A percentile compares a stretch with the other conserved stretches of the same genome.
phyloP scores from a whole-genome alignment of 2,329 filamentous ascomycete species.

The Fusarium algeriense region DNA sequence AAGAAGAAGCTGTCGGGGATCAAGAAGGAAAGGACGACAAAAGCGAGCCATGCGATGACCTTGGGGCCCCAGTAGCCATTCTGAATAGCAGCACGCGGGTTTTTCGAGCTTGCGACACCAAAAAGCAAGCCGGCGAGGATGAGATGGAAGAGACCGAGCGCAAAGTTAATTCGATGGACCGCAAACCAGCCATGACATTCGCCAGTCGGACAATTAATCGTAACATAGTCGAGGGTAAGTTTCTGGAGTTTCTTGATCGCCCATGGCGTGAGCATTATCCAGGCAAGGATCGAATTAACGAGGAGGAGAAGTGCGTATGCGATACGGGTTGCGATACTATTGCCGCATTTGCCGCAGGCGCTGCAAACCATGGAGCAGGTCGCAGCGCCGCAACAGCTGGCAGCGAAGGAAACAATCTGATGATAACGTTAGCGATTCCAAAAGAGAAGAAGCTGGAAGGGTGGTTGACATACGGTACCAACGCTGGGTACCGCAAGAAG shows the following conservation, averaged over 20 bases:
- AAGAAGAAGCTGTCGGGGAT: slow-evolving; percentile 96
- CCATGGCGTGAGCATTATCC: slow-evolving; percentile 99
- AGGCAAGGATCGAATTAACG: slow-evolving; percentile 95
- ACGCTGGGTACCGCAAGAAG: slow-evolving; percentile 88
- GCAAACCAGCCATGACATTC: slow-evolving; percentile 96
- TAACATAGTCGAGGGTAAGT: slow-evolving; percentile 93
- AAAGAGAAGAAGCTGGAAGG: neutral
- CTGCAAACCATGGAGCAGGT: slow-evolving; percentile 97
- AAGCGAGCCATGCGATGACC: slow-evolving; percentile 85
- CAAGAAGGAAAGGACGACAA: slow-evolving; percentile 92
- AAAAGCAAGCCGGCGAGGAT: slow-evolving; percentile 86
- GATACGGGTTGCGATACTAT: slow-evolving; percentile 96
- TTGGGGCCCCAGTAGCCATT: slow-evolving; percentile 99
- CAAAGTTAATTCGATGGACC: slow-evolving; percentile 97
- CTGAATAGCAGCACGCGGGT: slow-evolving; percentile 87
- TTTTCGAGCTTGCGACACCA: slow-evolving; percentile 87
- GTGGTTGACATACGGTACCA: slow-evolving; percentile 75
- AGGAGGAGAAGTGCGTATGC: slow-evolving; percentile 95
- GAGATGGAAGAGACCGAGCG: slow-evolving; percentile 92
- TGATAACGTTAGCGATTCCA: slow-evolving; percentile 20
- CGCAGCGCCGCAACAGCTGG: slow-evolving; percentile 95
- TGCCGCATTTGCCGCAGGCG: slow-evolving; percentile 95
- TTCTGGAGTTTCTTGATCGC: slow-evolving; percentile 95
- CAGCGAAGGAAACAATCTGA: slow-evolving; percentile 80
- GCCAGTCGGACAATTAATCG: slow-evolving; percentile 90